phyloP scores from a whole-genome alignment of 768 basidiomycete species.

The Mycena venus region DNA sequence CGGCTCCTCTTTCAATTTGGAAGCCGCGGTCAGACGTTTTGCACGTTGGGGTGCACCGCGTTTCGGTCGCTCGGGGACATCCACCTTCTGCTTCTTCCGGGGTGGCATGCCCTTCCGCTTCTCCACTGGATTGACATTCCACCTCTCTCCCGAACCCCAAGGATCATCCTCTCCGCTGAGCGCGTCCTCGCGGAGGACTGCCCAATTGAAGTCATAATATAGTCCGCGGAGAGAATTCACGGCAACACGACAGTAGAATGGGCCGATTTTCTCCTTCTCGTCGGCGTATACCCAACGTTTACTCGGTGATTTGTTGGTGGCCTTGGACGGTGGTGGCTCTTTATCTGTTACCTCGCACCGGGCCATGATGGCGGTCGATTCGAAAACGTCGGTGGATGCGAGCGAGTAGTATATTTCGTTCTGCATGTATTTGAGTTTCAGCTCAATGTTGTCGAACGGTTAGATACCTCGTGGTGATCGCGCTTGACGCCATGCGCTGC shows the following conservation, averaged over 20 bases:
- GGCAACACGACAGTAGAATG: conserved; percentile 71
- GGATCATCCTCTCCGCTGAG: conserved; percentile 43
- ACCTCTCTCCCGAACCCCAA: conserved; percentile 58
- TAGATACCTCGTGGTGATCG: conserved; percentile 67
- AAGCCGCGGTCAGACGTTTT: conserved; percentile 22
- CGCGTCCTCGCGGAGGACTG: conserved; percentile 57
- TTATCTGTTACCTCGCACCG: conserved; percentile 63
- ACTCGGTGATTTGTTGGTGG: conserved; percentile 10
- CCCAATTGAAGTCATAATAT: conserved; percentile 76
- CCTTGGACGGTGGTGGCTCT: conserved; percentile 29
- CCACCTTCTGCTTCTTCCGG: conserved; percentile 30
- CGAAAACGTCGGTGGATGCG: conserved; percentile 59
- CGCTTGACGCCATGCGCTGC: conserved; percentile 71
- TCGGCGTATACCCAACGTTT: conserved; percentile 37
- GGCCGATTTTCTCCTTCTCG: conserved; percentile 44
- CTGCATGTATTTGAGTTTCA: conserved; percentile 50
- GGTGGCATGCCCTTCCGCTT: conserved; percentile 9
- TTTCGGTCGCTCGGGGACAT: conserved; percentile 5
- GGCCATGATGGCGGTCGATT: conserved; percentile 64
- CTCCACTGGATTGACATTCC: conserved; percentile 58
- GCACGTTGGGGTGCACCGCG: conserved; percentile 5
- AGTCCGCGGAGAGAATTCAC: conserved; percentile 70
- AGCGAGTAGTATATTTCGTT: conserved; percentile 84
- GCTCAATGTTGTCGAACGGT: neutral
- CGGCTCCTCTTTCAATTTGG: conserved; percentile 19